Evolutionary conservation across 192 early-diverging fungal genomes (phyloP), one percentile per base, ranked within the genome.

Genomic region (Podila epigama): DNA sequence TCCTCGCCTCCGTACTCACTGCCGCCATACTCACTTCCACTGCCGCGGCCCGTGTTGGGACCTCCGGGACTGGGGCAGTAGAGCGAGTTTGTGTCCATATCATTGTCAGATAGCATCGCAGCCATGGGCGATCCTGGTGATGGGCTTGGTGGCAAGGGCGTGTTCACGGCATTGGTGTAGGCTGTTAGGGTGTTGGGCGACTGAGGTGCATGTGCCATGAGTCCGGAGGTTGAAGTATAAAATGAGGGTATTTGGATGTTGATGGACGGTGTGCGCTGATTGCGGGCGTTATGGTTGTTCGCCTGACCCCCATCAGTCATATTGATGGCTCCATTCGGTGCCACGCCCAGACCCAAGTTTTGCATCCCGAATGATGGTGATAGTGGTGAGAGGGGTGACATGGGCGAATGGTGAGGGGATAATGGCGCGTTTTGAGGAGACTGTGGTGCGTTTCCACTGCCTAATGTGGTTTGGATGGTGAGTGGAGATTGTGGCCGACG

Each of bases 121-220:
- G 62, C 77, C 77, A 83, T 60, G 13, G 81, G 81, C 33, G 81
- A 83, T 37, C 77, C 81, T 15, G 81, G 81, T 1, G 81, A 79
- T 7, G 84, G 82, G 51, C 85, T 87, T 16, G 84, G 84, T 33
- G 85, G 84, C 41, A 87, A 57, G 1, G 85, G 85, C 9, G 85
- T 87, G 31, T 87, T 87, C 34, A 87, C 67, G 9, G 85, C 85
- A 22, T 68, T 70, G 39, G 81, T 84, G 61, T 83, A 84, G 1
- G 83, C 79, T n/a, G 70, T 66, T 54, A 81, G 37, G 4, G 85
- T 64, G 51, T 79, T 82, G 15, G 81, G 81, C 0, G 81, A 82
- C 36, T 79, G 70, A 22, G 81, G 81, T 16, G 69, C 39, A 63
- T 75, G 59, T 15, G 32, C 58, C 35, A 78, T 36, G n/a, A 83